These are phyloP conservation scores for Suillus paluster DNA, from an alignment of 768 basidiomycete genomes.

Conservation along the genomic window DNA sequence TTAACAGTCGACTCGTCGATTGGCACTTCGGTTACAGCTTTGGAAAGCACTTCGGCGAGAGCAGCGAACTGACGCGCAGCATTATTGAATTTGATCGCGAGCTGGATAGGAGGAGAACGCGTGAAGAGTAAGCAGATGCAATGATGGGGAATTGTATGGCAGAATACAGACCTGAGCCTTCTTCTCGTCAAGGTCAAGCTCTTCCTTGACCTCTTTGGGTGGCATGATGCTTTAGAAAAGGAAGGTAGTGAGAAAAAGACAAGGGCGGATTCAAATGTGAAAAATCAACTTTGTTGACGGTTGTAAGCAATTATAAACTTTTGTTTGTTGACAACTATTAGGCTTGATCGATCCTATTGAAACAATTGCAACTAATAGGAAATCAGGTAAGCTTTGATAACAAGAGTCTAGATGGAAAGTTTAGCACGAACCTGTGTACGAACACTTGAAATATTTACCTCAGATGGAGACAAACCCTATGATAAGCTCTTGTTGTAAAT, in stretches of 20 bases:
- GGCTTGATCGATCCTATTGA: slow-evolving; percentile 36
- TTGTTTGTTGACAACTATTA: slow-evolving; percentile 45
- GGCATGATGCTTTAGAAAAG: slow-evolving; percentile 28
- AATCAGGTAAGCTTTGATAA: slow-evolving; percentile 35
- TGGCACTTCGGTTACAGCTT: slow-evolving; percentile 45
- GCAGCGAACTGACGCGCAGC: slow-evolving; percentile 70
- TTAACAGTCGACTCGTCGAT: slow-evolving; percentile 31
- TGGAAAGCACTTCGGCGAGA: slow-evolving; percentile 63
- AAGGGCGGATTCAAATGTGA: slow-evolving; percentile 45
- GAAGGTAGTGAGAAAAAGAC: slow-evolving; percentile 27
- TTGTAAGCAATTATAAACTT: slow-evolving; percentile 41
- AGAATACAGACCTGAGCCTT: slow-evolving; percentile 34
- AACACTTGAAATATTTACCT: not conserved
- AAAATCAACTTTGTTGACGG: slow-evolving; percentile 44
- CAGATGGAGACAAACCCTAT: not conserved
- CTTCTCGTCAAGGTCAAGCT: slow-evolving; percentile 29
- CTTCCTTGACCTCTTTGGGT: slow-evolving; percentile 31
- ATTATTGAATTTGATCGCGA: slow-evolving; percentile 54
- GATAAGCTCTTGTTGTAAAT: too few species aligned
- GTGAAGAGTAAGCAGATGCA: slow-evolving; percentile 18
- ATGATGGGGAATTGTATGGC: slow-evolving; percentile 8
- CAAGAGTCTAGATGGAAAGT: not conserved
- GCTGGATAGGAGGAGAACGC: slow-evolving; percentile 43
- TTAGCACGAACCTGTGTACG: not conserved
- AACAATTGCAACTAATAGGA: slow-evolving; percentile 34